Conservation (phyloP, 192 early-diverging fungal genomes). For the Chytriomyces sp. region DNA sequence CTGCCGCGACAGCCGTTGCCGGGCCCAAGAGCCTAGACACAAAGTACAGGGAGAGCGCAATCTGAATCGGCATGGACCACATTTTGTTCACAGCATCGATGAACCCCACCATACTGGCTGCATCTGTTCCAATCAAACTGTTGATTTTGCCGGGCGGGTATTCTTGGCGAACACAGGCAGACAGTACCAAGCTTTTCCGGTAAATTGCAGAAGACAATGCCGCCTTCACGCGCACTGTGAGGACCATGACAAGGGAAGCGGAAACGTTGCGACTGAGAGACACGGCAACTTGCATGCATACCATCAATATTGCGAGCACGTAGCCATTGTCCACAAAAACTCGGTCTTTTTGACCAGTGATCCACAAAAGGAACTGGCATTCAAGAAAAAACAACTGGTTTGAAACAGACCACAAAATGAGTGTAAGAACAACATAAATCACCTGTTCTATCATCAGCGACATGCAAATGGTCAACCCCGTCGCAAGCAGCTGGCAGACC, state of each 20-base stretch:
- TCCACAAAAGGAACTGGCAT: neutral
- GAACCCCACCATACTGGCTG: neutral
- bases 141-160: constrained; percentile 23
- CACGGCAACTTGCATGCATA: constrained; percentile 48
- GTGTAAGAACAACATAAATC: too few species aligned
- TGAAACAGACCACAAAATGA: neutral
- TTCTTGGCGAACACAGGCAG: constrained; percentile 14
- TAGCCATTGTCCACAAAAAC: constrained; percentile 21
- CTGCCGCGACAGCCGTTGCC: neutral
- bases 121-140: constrained; percentile 13
- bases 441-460: neutral
- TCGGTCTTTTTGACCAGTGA: neutral
- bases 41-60: constrained; percentile 20
- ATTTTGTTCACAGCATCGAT: constrained; percentile 20
- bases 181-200: constrained; percentile 39
- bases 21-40: constrained; percentile 8
- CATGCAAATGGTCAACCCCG: neutral
- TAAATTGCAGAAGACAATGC: constrained; percentile 44
- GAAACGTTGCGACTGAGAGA: neutral
- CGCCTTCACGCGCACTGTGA: constrained; percentile 2
- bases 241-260: neutral
- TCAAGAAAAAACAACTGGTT: neutral
- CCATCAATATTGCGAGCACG: constrained; percentile 1
- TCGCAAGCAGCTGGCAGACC: neutral
- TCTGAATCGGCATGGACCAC: constrained; percentile 20